phyloP scores from a whole-genome alignment of 106 monocot genomes.

The Amphibolis antarctica region DNA sequence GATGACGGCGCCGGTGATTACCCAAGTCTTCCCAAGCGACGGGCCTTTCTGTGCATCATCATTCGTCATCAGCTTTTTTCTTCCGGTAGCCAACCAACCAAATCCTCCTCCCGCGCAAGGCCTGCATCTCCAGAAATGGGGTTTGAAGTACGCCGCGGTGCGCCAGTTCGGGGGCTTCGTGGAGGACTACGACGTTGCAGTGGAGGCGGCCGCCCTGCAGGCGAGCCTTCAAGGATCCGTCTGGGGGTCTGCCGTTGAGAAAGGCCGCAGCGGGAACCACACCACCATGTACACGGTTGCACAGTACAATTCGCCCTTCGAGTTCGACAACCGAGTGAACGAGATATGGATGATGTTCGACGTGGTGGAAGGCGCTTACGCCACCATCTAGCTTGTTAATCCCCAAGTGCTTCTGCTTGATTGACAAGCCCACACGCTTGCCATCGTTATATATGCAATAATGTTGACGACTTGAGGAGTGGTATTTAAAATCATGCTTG shows the following conservation, averaged over 20 bases:
- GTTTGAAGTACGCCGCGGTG: constrained; percentile 38
- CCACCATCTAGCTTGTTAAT: too few species aligned
- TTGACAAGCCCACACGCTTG: too few species aligned
- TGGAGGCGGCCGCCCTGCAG: constrained; percentile 52
- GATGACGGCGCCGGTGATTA: constrained; percentile 80
- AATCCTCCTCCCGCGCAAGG: constrained; percentile 62
- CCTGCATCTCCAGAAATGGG: constrained; percentile 62
- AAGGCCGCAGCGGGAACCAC: constrained; percentile 21
- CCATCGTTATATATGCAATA: too few species aligned
- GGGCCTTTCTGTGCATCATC: constrained; percentile 79
- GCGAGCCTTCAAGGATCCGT: constrained; percentile 42
- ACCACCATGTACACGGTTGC: constrained; percentile 50
- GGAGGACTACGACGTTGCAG: constrained; percentile 30
- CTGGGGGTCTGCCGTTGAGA: constrained; percentile 45
- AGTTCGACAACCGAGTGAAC: constrained; percentile 65
- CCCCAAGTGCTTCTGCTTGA: too few species aligned
- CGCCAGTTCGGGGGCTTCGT: constrained; percentile 79
- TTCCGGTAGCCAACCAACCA: constrained; percentile 56
- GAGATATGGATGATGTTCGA: constrained; percentile 73
- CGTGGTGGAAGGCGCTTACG: not conserved
- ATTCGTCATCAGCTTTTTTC: constrained; percentile 73
- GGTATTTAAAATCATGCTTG: too few species aligned
- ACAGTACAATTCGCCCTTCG: constrained; percentile 82
- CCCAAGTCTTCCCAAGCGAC: constrained; percentile 61
- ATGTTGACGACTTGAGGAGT: too few species aligned